These are phyloP conservation scores for barley (Hordeum vulgare) DNA, from an alignment of 176 grass and related monocot species.

Conservation along the genomic window DNA sequence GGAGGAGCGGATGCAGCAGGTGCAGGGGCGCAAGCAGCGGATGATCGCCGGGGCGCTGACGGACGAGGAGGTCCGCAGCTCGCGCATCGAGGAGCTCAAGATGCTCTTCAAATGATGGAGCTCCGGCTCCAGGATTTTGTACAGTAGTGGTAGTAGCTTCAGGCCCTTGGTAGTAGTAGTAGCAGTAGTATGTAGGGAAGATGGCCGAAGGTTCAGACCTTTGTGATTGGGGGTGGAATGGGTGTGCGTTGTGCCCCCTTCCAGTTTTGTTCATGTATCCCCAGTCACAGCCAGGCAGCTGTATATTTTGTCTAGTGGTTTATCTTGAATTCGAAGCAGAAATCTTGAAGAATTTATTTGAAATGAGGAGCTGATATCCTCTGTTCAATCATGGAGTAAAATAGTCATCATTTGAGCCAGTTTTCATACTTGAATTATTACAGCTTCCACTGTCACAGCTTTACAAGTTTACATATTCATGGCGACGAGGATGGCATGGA, in stretches of 20 bases:
- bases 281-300: neutral
- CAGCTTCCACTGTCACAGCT: too few species aligned
- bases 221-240: constrained; percentile 24
- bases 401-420: neutral
- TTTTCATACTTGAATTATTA: too few species aligned
- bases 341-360: neutral
- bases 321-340: neutral
- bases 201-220: neutral
- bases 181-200: neutral
- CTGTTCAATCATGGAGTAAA: neutral
- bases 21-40: constrained; percentile 79
- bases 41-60: constrained; percentile 80
- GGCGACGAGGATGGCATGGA: too few species aligned
- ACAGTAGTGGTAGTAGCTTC: neutral
- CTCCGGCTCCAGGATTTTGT: neutral
- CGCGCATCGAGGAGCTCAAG: constrained; percentile 80
- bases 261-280: neutral
- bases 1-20: constrained; percentile 86
- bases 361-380: neutral
- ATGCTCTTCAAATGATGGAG: constrained; percentile 69
- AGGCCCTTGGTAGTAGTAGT: neutral
- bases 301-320: neutral
- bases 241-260: neutral
- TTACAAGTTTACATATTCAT: neutral
- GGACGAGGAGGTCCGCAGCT: constrained; percentile 67